Conservation (phyloP, 192 early-diverging fungal genomes). For the Kickxella alabastrina region DNA sequence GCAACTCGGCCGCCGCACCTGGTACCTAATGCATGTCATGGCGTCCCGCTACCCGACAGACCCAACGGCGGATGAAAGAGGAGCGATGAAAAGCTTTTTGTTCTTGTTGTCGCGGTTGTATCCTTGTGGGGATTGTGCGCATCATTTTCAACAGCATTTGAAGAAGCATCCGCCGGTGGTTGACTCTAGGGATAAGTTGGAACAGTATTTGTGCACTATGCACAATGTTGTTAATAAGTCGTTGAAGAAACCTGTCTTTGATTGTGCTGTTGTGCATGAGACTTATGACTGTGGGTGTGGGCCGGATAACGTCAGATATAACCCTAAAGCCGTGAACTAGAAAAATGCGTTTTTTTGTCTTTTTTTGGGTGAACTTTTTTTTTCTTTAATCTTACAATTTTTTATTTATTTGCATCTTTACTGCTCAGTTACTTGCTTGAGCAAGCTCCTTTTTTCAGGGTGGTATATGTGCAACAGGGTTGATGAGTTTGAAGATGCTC, state of each 20-base stretch:
- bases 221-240: slow-evolving; percentile 93
- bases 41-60: slow-evolving; percentile 77
- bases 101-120: slow-evolving; percentile 81
- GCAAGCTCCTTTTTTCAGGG: no score
- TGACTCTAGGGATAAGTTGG: slow-evolving; percentile 61
- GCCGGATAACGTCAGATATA: slow-evolving; percentile 43
- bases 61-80: slow-evolving; percentile 71
- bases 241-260: slow-evolving; percentile 73
- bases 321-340: slow-evolving; percentile 6
- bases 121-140: slow-evolving; percentile 95
- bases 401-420: no score
- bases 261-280: slow-evolving; percentile 73
- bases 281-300: slow-evolving; percentile 87
- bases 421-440: no score
- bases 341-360: not conserved
- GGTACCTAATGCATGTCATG: slow-evolving; percentile 94
- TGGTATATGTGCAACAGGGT: no score
- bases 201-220: slow-evolving; percentile 83
- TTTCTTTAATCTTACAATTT: not conserved
- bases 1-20: slow-evolving; percentile 82
- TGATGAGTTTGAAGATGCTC: no score
- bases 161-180: slow-evolving; percentile 78
- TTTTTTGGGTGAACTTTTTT: slow-evolving; percentile 3
- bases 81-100: slow-evolving; percentile 75
- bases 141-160: slow-evolving; percentile 78